These are phyloP conservation scores for Suillus sp. DNA, from an alignment of 768 basidiomycete species.

Conservation along the genomic window DNA sequence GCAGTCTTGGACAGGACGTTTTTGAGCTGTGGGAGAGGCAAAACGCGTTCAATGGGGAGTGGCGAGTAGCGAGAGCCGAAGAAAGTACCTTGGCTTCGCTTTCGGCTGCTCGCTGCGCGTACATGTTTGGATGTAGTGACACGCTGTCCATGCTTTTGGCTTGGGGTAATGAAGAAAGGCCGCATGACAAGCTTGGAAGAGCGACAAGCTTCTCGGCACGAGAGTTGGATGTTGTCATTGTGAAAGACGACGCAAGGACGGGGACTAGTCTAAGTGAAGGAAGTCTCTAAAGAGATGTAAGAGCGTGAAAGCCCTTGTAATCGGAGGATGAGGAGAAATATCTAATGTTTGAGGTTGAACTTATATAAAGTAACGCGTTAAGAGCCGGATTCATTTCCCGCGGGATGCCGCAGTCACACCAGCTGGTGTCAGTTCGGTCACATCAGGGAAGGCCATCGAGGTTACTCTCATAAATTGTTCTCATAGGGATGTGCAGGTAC, in stretches of 20 bases:
- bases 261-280: no score
- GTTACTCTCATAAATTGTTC: slow-evolving; percentile 22
- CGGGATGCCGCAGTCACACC: slow-evolving; percentile 21
- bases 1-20: slow-evolving; percentile 61
- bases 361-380: slow-evolving; percentile 24
- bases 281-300: no score
- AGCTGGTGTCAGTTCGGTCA: neutral
- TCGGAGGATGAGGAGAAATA: slow-evolving; percentile 19
- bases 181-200: slow-evolving; percentile 70
- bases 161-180: slow-evolving; percentile 68
- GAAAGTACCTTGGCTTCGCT: slow-evolving; percentile 72
- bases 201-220: slow-evolving; percentile 59
- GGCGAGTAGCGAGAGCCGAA: neutral
- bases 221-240: slow-evolving; percentile 40
- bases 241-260: no score
- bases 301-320: slow-evolving; percentile 10
- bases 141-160: slow-evolving; percentile 71
- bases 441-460: slow-evolving; percentile 17
- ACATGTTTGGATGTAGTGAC: slow-evolving; percentile 69
- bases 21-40: slow-evolving; percentile 47
- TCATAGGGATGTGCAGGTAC: slow-evolving; percentile 21
- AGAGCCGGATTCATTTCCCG: slow-evolving; percentile 23
- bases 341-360: slow-evolving; percentile 16
- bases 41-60: slow-evolving; percentile 15
- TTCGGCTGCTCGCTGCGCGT: slow-evolving; percentile 64